Conservation (phyloP, 2,329 filamentous ascomycete species). For the Aulographum hederae region DNA sequence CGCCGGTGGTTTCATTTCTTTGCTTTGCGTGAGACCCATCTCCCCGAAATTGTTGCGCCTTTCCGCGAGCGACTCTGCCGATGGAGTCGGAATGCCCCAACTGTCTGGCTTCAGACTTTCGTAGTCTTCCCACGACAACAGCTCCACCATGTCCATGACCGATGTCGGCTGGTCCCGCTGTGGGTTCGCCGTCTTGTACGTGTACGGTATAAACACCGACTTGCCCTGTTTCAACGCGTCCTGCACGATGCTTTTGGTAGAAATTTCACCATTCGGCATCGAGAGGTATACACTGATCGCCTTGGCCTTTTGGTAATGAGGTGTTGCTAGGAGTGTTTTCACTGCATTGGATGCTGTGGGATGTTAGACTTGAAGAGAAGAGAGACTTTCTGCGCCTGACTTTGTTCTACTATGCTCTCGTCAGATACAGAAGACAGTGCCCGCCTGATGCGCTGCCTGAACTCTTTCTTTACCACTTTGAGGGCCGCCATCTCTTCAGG, state of each 20-base stretch:
- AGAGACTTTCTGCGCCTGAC: too few species aligned
- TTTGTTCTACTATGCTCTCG: slow-evolving; percentile 50
- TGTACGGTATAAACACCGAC: slow-evolving; percentile 79
- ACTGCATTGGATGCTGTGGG: slow-evolving; percentile 48
- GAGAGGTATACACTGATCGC: slow-evolving; percentile 78
- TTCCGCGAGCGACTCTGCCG: slow-evolving; percentile 41
- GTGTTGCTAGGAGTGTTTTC: slow-evolving; percentile 44
- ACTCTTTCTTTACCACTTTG: slow-evolving; percentile 53
- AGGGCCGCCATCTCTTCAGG: slow-evolving; percentile 45
- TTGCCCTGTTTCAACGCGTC: slow-evolving; percentile 66
- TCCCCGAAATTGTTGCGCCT: slow-evolving; percentile 60
- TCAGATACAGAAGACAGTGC: slow-evolving; percentile 41
- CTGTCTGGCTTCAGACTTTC: slow-evolving; percentile 56
- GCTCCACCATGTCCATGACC: slow-evolving; percentile 88
- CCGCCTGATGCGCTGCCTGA: slow-evolving; percentile 52
- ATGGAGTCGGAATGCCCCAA: slow-evolving; percentile 90
- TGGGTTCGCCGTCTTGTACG: slow-evolving; percentile 39
- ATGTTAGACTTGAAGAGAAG: too few species aligned
- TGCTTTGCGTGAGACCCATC: slow-evolving; percentile 24
- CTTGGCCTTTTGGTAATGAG: slow-evolving; percentile 57
- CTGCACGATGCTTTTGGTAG: slow-evolving; percentile 64
- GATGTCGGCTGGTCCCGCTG: slow-evolving; percentile 25
- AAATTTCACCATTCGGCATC: slow-evolving; percentile 77
- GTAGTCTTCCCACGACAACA: slow-evolving; percentile 59
- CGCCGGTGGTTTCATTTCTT: slow-evolving; percentile 7